Evolutionary conservation across 768 basidiomycete genomes (phyloP).

Genomic region (Boletus tomentosulus): DNA sequence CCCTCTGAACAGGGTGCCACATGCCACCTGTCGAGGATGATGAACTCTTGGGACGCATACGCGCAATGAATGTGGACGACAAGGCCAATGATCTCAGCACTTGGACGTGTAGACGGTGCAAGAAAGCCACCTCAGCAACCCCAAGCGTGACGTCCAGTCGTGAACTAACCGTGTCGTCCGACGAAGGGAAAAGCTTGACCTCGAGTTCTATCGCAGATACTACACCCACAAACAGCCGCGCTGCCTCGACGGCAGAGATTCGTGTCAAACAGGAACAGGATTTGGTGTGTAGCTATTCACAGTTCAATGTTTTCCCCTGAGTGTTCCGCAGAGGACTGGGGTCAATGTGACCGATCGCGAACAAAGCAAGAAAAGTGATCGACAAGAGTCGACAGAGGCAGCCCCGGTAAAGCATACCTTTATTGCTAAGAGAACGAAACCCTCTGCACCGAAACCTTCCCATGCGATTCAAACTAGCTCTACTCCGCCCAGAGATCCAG

Average conservation of each 20-base stretch:
- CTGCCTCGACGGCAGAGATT: background rate
- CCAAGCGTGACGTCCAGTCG: conserved; percentile 4
- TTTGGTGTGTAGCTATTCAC: conserved; percentile 6
- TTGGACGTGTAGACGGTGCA: conserved; percentile 33
- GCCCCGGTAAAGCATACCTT: background rate
- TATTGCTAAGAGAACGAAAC: background rate
- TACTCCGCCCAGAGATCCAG: background rate
- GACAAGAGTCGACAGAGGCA: background rate
- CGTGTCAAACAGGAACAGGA: conserved; percentile 4
- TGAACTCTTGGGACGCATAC: conserved; percentile 23
- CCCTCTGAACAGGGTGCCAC: conserved; percentile 25
- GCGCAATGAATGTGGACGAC: conserved; percentile 24
- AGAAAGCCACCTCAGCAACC: conserved; percentile 9
- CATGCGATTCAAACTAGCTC: background rate
- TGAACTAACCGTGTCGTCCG: conserved; percentile 7
- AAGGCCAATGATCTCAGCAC: conserved; percentile 16
- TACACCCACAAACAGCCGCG: background rate
- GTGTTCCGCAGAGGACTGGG: background rate
- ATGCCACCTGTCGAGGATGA: conserved; percentile 27
- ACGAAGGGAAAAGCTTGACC: background rate
- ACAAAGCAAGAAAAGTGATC: background rate
- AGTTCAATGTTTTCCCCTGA: conserved; percentile 1
- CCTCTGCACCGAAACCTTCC: background rate
- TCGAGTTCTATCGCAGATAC: background rate
- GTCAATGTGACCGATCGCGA: background rate